These are phyloP conservation scores for Sicyos baderoa DNA, from an alignment of 306 rosid genomes.

Conservation along the genomic window DNA sequence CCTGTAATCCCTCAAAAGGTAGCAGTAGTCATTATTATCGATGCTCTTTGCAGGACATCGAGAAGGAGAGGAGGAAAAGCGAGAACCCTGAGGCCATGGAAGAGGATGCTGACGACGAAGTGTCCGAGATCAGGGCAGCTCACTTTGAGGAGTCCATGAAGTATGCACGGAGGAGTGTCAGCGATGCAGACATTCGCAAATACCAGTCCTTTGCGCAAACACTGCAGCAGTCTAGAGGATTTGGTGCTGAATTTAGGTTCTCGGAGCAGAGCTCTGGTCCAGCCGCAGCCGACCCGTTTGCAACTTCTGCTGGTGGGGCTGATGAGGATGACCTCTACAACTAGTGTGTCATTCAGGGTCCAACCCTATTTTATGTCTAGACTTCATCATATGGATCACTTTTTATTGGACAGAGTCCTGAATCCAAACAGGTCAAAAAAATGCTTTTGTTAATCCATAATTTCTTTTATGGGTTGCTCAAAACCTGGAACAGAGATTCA, in stretches of 20 bases:
- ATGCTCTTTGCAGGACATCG: conserved; percentile 56
- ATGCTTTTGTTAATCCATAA: conserved; percentile 13
- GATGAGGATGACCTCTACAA: conserved; percentile 94
- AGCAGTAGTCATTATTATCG: background rate
- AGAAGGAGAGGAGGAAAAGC: conserved; percentile 73
- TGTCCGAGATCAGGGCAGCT: conserved; percentile 84
- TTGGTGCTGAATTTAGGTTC: conserved; percentile 82
- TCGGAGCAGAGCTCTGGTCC: conserved; percentile 39
- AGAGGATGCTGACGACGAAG: conserved; percentile 82
- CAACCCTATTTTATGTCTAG: conserved; percentile 13
- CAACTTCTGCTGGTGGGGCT: conserved; percentile 59
- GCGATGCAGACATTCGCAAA: conserved; percentile 95
- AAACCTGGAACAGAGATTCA: background rate
- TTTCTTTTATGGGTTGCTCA: conserved; percentile 1
- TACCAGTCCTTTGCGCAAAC: conserved; percentile 97
- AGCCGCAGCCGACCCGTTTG: conserved; percentile 62
- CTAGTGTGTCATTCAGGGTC: conserved; percentile 28
- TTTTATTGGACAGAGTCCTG: background rate
- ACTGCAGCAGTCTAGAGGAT: conserved; percentile 96
- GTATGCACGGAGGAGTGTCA: conserved; percentile 89
- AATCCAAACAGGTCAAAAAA: background rate
- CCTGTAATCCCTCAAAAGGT: background rate
- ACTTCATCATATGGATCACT: conserved; percentile 6
- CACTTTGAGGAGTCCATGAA: conserved; percentile 98
- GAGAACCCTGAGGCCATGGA: conserved; percentile 96